Conservation (phyloP, 2,329 filamentous ascomycete species). For the Biscogniauxia mediterranea region DNA sequence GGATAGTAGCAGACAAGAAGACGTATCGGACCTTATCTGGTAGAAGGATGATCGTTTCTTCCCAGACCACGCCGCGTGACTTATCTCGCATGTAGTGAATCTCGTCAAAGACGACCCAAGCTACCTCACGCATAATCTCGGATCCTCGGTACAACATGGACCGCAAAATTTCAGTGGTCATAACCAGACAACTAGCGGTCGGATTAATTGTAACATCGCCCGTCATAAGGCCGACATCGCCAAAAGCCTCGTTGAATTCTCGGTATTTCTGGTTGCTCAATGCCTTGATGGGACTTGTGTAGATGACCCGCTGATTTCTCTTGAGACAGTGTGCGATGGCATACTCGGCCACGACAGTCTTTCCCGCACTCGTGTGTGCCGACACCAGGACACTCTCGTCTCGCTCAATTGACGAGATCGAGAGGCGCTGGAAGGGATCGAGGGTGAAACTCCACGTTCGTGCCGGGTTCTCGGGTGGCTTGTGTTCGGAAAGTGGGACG, state of each 20-base stretch:
- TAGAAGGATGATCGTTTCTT: slow-evolving; percentile 96
- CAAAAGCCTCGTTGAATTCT: slow-evolving; percentile 94
- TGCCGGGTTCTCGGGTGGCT: slow-evolving; percentile 82
- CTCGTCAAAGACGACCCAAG: slow-evolving; percentile 97
- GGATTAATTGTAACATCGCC: slow-evolving; percentile 99
- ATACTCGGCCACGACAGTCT: slow-evolving; percentile 97
- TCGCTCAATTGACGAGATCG: slow-evolving; percentile 90
- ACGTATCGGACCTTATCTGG: slow-evolving; percentile 99
- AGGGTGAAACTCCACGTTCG: slow-evolving; percentile 84
- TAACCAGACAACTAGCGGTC: slow-evolving; percentile 94
- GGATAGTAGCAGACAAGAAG: slow-evolving; percentile 96
- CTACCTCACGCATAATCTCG: slow-evolving; percentile 99
- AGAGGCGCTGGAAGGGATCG: slow-evolving; percentile 95
- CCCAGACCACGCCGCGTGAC: slow-evolving; percentile 93
- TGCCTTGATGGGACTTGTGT: slow-evolving; percentile 98
- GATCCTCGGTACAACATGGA: slow-evolving; percentile 98
- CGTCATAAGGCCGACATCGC: slow-evolving; percentile 96
- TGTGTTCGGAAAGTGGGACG: slow-evolving; percentile 91
- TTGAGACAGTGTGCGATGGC: slow-evolving; percentile 96
- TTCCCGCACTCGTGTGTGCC: slow-evolving; percentile 94
- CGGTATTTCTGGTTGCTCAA: slow-evolving; percentile 98
- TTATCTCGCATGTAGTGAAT: slow-evolving; percentile 99
- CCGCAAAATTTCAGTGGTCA: slow-evolving; percentile 98
- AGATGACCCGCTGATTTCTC: slow-evolving; percentile 97
- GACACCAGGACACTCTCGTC: slow-evolving; percentile 97